Evolutionary conservation across 306 rosid species (phyloP), one percentile per base, ranked within the genome.

Genomic region (Oemleria cerasiformis): DNA sequence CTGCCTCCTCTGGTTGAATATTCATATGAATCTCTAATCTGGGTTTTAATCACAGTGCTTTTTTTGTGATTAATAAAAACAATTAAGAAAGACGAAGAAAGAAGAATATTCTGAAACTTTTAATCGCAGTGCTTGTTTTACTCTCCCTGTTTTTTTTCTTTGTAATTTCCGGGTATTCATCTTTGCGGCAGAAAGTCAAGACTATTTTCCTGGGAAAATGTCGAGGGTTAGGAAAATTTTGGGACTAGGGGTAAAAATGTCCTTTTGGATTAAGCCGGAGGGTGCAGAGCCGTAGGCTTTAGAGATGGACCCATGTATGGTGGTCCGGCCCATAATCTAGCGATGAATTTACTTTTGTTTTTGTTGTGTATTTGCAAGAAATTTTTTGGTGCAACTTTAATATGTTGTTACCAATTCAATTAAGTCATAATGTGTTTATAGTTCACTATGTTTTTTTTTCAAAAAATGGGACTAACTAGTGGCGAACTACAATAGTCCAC

Each of bases 81-180:
- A 56, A 11, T 21, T 56, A 16, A 0, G 9, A 36, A 66, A 5
- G 55, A 15, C 8, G 6, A 51, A 12, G 62, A 38, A 45, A 49
- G 47, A 49, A 15, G 23, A 47, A 20, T 51, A 65, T 5, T 10
- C n/a, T 51, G 56, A 51, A 17, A 30, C 19, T 63, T 68, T 41
- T 15, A 49, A 11, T 20, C 61, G 20, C 17, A 5, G 25, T 50
- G 71, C 3, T 12, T 73, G 42, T 30, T 15, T 65, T 55, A 47
- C 15, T 73, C 34, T 43, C 19, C 45, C 43, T 30, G 36, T 30
- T 30, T 30, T 30, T 30, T 11, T 2, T 30, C 21, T 59, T 7
- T 71, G 2, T n/a, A 50, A 44, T 68, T 11, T 51, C 73, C 73
- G 63, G 63, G 12, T 53, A 68, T 68, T 68, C 73, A 39, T 68